Base-by-base conservation (phyloP, 2,329 filamentous ascomycete species). In the Chalara sp. region DNA sequence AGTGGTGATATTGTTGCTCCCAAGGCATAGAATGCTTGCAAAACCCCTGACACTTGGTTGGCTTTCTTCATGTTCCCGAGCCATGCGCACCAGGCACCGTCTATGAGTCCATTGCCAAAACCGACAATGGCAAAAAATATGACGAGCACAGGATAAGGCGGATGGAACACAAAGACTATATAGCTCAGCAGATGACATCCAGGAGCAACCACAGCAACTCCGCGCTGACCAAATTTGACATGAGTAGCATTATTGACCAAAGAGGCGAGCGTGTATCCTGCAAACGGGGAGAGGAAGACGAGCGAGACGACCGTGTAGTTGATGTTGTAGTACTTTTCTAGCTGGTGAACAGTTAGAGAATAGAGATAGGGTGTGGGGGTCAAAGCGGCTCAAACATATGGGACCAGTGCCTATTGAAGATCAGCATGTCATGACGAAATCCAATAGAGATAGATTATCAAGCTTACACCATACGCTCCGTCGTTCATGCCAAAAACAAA, bases 41-140 rank as follows among this genome's bases (percentile, higher is more conserved):
- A 67, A 53, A 89, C 74, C 1, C 87, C 86, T 1, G 89, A 75
- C 2, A 91, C 70, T 61, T 89, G 81, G 62, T 90, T 89, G 6
- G 84, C 78, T 50, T 51, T 54, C 3, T 42, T 49, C 81, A 91
- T 86, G 58, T 81, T 84, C 8, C 86, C 87, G 13, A 78, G 63
- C 72, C 74, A 79, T 6, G 77, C 76, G 61, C 80, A 80, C 72
- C 78, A 83, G 3, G 71, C 77, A 52, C 71, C 75, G 57, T 81
- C 84, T 49, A 80, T 75, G 6, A 89, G 68, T 2, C 87, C 87
- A 63, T 85, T 89, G 1, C 86, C 86, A 46, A 87, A 82, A 1
- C 86, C 86, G 1, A 80, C 76, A 13, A 89, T 68, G 46, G 83
- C 75, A 61, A 85, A 81, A 30, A 82, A 73, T 11, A 87, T 67